A percentile compares a stretch with the other conserved stretches of the same genome.
phyloP scores from a whole-genome alignment of 257 asterid species.

The Forsythia suspensa region DNA sequence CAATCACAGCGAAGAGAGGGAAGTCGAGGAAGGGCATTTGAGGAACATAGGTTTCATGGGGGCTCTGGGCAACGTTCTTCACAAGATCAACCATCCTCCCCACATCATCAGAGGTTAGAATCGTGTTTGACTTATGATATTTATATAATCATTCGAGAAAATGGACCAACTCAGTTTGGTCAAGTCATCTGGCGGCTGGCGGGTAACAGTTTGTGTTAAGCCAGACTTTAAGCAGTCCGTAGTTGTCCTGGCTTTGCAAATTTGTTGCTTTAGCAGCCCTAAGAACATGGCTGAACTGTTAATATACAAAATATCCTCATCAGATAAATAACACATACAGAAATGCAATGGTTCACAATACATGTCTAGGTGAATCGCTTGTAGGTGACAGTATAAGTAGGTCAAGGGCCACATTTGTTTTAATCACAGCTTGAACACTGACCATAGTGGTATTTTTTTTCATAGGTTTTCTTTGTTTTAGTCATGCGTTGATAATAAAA shows the following conservation, averaged over 20 bases:
- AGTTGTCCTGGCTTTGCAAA: not conserved
- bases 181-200: too few species aligned
- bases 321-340: not conserved
- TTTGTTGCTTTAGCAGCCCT: not conserved
- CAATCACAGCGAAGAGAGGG: constrained; percentile 40
- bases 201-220: not conserved
- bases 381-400: not conserved
- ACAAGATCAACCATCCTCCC: constrained; percentile 51
- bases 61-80: constrained; percentile 39
- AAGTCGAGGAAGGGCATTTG: constrained; percentile 31
- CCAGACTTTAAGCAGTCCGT: not conserved
- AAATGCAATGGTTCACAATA: not conserved
- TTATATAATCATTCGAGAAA: not conserved
- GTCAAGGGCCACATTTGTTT: not conserved
- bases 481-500: not conserved
- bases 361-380: not conserved
- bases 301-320: not conserved
- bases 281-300: not conserved
- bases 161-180: not conserved
- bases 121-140: not conserved
- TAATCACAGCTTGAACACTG: not conserved
- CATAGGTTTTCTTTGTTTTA: not conserved
- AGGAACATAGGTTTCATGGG: constrained; percentile 43
- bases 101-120: constrained; percentile 38
- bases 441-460: not conserved